Conservation (phyloP, 192 early-diverging fungal species). For the Neocallimastix lanati region DNA sequence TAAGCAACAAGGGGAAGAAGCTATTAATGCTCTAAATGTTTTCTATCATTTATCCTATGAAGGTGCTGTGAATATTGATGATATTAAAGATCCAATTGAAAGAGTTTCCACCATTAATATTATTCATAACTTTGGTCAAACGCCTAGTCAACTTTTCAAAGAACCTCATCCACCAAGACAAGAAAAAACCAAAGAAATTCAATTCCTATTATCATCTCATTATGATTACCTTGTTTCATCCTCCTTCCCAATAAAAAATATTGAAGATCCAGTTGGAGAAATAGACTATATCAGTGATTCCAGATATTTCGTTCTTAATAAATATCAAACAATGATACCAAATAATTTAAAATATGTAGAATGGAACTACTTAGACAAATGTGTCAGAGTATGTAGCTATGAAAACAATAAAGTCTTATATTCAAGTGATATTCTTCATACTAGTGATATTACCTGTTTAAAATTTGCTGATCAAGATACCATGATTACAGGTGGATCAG, state of each 20-base stretch:
- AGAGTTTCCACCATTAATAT: conserved; percentile 75
- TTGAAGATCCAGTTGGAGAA: conserved; percentile 23
- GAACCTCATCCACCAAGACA: conserved; percentile 56
- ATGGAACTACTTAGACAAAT: conserved; percentile 44
- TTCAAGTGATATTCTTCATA: conserved; percentile 16
- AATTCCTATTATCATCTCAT: conserved; percentile 22
- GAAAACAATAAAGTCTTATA: conserved; percentile 13
- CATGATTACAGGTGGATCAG: conserved; percentile 36
- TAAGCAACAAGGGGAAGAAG: conserved; percentile 76
- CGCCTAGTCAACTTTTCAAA: conserved; percentile 73
- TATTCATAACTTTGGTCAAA: conserved; percentile 96
- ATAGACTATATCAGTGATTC: conserved; percentile 5
- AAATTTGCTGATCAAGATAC: conserved; percentile 38
- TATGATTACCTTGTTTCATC: conserved; percentile 31
- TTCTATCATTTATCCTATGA: conserved; percentile 96
- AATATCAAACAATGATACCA: not conserved
- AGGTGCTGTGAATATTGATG: conserved; percentile 81
- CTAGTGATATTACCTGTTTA: conserved; percentile 32
- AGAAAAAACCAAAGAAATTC: conserved; percentile 13
- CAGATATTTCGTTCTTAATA: not conserved
- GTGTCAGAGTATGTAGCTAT: conserved; percentile 33
- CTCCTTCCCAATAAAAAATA: conserved; percentile 28
- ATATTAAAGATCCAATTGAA: conserved; percentile 74
- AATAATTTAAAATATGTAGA: conserved; percentile 24
- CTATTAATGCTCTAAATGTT: conserved; percentile 72